These are phyloP conservation scores for Withania somnifera DNA, from an alignment of 305 asterid genomes.

Conservation along the genomic window DNA sequence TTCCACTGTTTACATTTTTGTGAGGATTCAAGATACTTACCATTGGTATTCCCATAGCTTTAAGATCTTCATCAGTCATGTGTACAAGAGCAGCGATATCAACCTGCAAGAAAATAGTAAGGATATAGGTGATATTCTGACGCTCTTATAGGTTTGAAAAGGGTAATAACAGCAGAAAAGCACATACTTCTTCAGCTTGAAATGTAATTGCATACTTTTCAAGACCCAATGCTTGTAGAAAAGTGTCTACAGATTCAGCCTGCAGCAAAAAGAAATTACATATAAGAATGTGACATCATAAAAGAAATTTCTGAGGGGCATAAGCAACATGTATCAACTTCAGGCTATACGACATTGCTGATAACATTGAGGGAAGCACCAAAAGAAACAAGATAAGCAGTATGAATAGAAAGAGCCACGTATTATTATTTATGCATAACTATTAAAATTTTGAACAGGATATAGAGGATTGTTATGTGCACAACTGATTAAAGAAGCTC, in stretches of 20 bases:
- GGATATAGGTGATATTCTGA: neutral
- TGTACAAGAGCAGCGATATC: conserved; percentile 68
- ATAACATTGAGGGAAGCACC: neutral
- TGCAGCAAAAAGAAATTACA: conserved; percentile 18
- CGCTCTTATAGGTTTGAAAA: too few relatives aligned
- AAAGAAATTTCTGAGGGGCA: too few relatives aligned
- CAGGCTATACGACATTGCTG: neutral
- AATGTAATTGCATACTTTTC: conserved; percentile 71
- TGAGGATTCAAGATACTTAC: conserved; percentile 15
- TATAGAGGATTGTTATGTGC: neutral
- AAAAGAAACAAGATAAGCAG: neutral
- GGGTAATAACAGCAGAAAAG: neutral
- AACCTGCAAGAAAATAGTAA: conserved; percentile 40
- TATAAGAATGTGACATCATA: neutral
- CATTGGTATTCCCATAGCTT: conserved; percentile 95
- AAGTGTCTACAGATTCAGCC: conserved; percentile 69
- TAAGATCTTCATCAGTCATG: conserved; percentile 92
- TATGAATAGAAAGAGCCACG: neutral
- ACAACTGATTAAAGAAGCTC: neutral
- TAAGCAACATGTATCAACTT: neutral
- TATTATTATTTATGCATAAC: neutral
- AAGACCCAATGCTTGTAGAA: conserved; percentile 74
- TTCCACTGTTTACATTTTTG: too few relatives aligned
- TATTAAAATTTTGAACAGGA: neutral
- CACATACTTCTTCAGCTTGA: conserved; percentile 92